These are phyloP conservation scores for Candida namnaoensis DNA, from an alignment of 805 yeast genomes.

Conservation along the genomic window DNA sequence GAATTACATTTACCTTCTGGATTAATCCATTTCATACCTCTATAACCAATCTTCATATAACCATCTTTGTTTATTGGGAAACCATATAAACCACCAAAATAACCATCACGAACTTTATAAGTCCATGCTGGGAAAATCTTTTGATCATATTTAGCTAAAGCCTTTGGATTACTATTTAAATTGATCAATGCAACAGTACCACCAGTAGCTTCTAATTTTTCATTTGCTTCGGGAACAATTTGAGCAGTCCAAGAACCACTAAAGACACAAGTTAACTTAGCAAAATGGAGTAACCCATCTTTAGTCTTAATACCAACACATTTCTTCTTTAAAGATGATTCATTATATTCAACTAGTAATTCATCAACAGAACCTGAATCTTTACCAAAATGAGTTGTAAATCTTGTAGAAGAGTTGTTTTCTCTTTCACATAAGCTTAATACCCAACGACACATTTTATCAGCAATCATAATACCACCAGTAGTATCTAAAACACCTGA, in stretches of 20 bases:
- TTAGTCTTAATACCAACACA: constrained; percentile 14
- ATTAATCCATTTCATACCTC: constrained; percentile 23
- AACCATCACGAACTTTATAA: constrained; percentile 19
- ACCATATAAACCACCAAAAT: constrained; percentile 22
- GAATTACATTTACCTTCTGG: constrained; percentile 14
- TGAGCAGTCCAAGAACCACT: constrained; percentile 12
- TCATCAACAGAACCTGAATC: constrained; percentile 7
- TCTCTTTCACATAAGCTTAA: constrained; percentile 11
- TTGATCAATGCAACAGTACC: constrained; percentile 21
- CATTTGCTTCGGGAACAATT: constrained; percentile 19
- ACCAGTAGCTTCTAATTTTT: constrained; percentile 20
- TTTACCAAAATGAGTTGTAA: constrained; percentile 16
- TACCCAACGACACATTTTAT: constrained; percentile 23
- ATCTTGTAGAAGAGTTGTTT: constrained; percentile 6
- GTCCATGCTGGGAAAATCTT: constrained; percentile 20
- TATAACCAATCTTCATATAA: constrained; percentile 20
- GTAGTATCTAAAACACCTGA: constrained; percentile 20
- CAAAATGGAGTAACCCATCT: constrained; percentile 6
- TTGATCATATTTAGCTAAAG: constrained; percentile 10
- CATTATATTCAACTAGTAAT: constrained; percentile 6
- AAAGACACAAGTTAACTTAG: constrained; percentile 4
- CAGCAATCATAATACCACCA: constrained; percentile 23
- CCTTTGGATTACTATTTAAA: constrained; percentile 8
- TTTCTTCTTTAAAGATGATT: constrained; percentile 6
- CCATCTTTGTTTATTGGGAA: constrained; percentile 19